Evolutionary conservation across 139 green algal species (phyloP), one percentile per base, ranked within the genome.

Genomic region (Asterochloris sp.): DNA sequence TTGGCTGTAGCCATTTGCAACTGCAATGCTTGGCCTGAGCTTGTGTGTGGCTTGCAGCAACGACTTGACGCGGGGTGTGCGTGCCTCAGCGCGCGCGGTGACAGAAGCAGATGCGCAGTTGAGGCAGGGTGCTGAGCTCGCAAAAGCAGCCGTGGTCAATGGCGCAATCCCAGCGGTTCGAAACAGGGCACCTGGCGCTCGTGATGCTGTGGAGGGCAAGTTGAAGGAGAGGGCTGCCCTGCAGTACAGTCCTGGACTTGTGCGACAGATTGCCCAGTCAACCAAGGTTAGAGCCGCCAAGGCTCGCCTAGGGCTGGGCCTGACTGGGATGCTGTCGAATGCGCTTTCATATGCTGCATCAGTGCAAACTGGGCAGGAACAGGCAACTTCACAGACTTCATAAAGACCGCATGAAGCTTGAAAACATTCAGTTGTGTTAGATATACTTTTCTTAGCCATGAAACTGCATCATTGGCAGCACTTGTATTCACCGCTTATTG

Each of bases 401-500:
- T 71, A 8, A 71, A 71, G 21, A 71, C 9, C 8, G 1, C 17
- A 24, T 24, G 66, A 4, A 26, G 21, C 21, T 21, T 10, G 15
- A 71, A 10, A 26, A 2, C 17, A 24, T 71, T 26, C 21, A 24
- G 17, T 8, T 71, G 66, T 26, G 66, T 24, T 13, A 26, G n/a
- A n/a, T n/a, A n/a, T n/a, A n/a, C n/a, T n/a, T n/a, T n/a, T n/a
- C n/a, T 26, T 8, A 21, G 21, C 4, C 21, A 24, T 26, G 66
- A 71, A 71, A 16, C 26, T n/a, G 74, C 12, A 16, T 16, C 28
- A 28, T 27, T 15, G 62, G 12, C 15, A 61, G 54, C 54, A 54
- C 11, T 14, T 29, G 16, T 81, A 64, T 62, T 81, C 63, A 81
- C n/a, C 77, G 75, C 60, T 79, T 88, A 81, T 96, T 96, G 8